phyloP scores from a whole-genome alignment of 495 filamentous ascomycete genomes.

The Talaromyces trachyspermus region DNA sequence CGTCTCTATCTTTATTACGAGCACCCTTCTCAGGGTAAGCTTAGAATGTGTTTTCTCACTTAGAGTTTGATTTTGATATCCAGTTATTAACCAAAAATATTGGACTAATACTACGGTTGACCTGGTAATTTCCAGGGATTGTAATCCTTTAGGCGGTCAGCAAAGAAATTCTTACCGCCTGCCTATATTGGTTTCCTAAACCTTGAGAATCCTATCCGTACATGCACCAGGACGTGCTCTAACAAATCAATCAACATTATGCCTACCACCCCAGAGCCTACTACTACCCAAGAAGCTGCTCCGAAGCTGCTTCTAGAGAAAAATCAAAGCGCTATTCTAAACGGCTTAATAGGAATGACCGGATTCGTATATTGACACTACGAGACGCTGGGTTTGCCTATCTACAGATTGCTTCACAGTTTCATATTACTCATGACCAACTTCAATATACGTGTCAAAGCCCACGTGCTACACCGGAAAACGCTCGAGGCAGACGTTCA shows the following conservation, averaged over 20 bases:
- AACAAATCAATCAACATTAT: too few relatives aligned
- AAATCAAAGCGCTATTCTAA: background rate
- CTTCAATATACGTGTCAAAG: too few relatives aligned
- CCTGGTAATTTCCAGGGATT: background rate
- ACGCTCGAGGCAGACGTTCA: conserved; percentile 9
- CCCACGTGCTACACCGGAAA: conserved; percentile 12
- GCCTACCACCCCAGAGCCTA: background rate
- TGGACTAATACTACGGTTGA: background rate
- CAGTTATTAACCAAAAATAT: too few relatives aligned
- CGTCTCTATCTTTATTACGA: too few relatives aligned
- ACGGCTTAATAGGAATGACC: conserved; percentile 13
- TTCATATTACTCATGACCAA: too few relatives aligned
- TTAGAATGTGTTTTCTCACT: too few relatives aligned
- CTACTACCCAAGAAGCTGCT: background rate
- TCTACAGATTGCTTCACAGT: too few relatives aligned
- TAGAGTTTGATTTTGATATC: too few relatives aligned
- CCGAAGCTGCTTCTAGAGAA: background rate
- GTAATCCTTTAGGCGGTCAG: background rate
- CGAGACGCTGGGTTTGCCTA: too few relatives aligned
- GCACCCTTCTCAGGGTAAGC: too few relatives aligned
- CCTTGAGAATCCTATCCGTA: background rate
- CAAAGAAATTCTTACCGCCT: background rate
- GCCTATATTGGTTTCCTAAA: background rate
- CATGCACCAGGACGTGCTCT: background rate
- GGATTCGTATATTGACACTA: conserved; percentile 14